Evolutionary conservation across 257 asterid species (phyloP), one percentile per base, ranked within the genome.

Genomic region (Ophiorrhiza pumila): DNA sequence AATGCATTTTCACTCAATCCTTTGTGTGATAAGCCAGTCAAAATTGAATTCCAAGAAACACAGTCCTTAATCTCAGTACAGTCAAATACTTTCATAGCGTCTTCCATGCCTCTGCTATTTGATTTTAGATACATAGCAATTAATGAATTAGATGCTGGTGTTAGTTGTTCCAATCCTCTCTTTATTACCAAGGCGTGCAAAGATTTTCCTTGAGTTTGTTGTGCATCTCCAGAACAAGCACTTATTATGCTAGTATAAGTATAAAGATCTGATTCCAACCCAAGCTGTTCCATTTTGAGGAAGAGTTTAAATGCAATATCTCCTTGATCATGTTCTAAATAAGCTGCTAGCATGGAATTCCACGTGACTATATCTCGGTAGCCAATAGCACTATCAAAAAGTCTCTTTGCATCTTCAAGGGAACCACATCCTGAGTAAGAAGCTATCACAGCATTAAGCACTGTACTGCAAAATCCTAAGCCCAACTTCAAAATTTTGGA

Each of bases 331-430:
- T 75, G 85, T 57, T 85, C 89, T 64, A 87, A 58, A 77, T 83
- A 89, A 76, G 95, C 96, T 12, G 93, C 93, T 67, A 89, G 78
- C 88, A 89, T 89, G 10, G 98, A 87, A 80, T 92, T 92, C 97
- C 97, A 90, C 10, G 95, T 83, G 70, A 87, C 94, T 39, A 90
- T 77, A 79, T 92, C 97, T 23, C 89, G 81, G 61, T 65, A 80
- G 42, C 86, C 86, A 66, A 72, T 72, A 55, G 88, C 81, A 74
- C 76, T 53, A 83, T 75, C 80, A 74, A 92, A 92, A 77, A 90
- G 78, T 65, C 81, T 80, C 65, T 74, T 56, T 4, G 96, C 86
- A 78, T 85, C 88, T 58, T 61, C 69, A 66, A 90, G 71, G 77
- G 82, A 63, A 47, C 93, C 90, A 49, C 95, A 85, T 17, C 83